Percentiles rank a stretch among this genome's conserved stretches.
phyloP scores from a whole-genome alignment of 208 protist species.

The Acanthamoeba sp. region DNA sequence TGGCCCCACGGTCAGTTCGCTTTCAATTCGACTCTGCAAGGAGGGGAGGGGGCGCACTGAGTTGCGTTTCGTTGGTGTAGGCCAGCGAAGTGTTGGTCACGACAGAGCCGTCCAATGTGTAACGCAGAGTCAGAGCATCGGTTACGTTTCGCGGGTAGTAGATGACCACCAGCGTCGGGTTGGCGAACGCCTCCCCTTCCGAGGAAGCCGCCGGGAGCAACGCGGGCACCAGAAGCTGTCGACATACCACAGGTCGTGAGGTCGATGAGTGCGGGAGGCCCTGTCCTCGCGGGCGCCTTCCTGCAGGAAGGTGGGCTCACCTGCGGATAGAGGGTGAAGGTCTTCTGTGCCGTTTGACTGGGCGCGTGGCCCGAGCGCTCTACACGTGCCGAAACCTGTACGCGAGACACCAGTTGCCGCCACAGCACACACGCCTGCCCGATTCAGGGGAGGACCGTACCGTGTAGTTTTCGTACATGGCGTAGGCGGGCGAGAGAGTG shows the following conservation, averaged over 20 bases:
- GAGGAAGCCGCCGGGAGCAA: not conserved
- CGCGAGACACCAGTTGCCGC: not conserved
- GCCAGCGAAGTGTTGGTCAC: not conserved
- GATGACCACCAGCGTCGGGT: not conserved
- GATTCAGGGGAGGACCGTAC: not conserved
- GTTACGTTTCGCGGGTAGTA: not conserved
- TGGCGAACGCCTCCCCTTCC: not conserved
- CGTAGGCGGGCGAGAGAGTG: not conserved
- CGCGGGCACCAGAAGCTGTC: not conserved
- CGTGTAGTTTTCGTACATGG: slow-evolving; percentile 19
- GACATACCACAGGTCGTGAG: too few species aligned
- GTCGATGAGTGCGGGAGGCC: too few species aligned
- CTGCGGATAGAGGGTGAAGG: slow-evolving; percentile 14
- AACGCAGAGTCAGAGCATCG: not conserved
- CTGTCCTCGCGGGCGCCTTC: too few species aligned
- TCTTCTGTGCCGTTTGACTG: not conserved
- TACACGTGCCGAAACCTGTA: not conserved
- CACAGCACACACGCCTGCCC: too few species aligned
- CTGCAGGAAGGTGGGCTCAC: not conserved
- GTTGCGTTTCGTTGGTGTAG: slow-evolving; percentile 2
- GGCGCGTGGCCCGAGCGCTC: not conserved
- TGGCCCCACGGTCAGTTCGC: too few species aligned
- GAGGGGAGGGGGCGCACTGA: not conserved
- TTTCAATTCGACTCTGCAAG: too few species aligned
- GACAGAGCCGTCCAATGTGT: not conserved